Base-by-base conservation (phyloP, 164 flowering plant genomes). In the Dillenia turbinata region DNA sequence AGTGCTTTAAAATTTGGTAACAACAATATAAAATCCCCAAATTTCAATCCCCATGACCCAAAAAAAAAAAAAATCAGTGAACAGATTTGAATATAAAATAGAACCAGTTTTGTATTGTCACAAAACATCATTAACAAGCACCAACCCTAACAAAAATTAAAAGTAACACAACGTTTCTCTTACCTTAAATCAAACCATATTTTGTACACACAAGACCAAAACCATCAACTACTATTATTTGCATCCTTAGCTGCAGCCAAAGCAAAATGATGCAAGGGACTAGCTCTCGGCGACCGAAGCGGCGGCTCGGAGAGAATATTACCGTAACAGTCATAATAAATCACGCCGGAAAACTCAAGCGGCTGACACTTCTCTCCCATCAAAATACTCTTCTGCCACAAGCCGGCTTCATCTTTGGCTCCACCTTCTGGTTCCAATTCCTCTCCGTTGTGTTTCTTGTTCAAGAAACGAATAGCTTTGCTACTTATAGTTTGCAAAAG, bases 311-410 rank as follows among this genome's bases (percentile, higher is more conserved):
- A 9, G 15, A 82, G 26, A 68, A 61, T 71, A 17, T 81, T 83
- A 8, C 89, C 92, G 3, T 54, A 5, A 44, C 49, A 22, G 69
- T 86, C 89, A 62, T 84, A 86, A 58, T 68, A 83, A 2, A 84
- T 81, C 7, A 72, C 86, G 11, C 89, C 92, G 0, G 92, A 70
- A 50, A 84, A 84, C 43, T 79, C 83, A 14, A 69, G 81, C 12
- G 85, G 87, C 66, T 73, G 85, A 52, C 92, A 87, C 54, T 76
- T 84, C 44, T 81, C 92, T 0, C 92, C 92, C 92, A 84, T 81
- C 78, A 84, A 59, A 17, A 84, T 86, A 6, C 53, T 60, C 61
- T 69, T 83, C 66, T 79, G 89, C 89, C 92, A 84, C 64, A 86
- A 15, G 8, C 86, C 90, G 0, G 71, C 86, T 24, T 58, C 79